Conservation (phyloP, 164 flowering plant genomes). For the Chimonanthus salicifolius region DNA sequence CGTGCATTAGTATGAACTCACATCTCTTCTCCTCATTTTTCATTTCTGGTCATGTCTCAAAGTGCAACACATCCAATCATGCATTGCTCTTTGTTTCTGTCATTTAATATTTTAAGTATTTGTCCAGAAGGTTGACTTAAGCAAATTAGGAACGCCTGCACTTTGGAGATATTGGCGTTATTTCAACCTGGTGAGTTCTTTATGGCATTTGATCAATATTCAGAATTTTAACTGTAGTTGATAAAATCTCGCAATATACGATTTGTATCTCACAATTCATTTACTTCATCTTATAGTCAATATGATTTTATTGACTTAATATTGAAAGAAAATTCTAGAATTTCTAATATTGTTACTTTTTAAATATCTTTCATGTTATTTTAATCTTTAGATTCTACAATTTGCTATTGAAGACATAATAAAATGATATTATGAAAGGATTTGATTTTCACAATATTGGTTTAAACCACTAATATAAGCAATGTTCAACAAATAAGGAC, state of each 20-base stretch:
- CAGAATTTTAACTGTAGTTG: neutral
- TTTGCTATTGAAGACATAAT: no score
- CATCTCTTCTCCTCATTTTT: neutral
- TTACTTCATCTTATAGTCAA: neutral
- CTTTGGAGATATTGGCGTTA: conserved; percentile 91
- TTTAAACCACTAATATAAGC: no score
- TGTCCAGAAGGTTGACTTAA: conserved; percentile 75
- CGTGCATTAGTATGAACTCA: conserved; percentile 25
- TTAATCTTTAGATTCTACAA: neutral
- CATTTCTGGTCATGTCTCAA: neutral
- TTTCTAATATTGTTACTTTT: neutral
- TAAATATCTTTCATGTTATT: neutral
- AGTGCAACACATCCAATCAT: neutral
- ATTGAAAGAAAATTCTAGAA: neutral
- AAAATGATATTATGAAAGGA: no score
- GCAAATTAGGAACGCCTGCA: conserved; percentile 85
- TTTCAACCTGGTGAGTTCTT: conserved; percentile 81
- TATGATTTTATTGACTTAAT: neutral
- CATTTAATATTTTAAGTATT: neutral
- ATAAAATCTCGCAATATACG: no score
- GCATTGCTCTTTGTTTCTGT: neutral
- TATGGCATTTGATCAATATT: neutral
- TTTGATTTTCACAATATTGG: no score
- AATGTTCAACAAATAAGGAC: no score
- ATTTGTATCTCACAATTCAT: no score